Evolutionary conservation across 192 early-diverging fungal genomes (phyloP), one percentile per base, ranked within the genome.

Genomic region (Backusella mclennaniae): DNA sequence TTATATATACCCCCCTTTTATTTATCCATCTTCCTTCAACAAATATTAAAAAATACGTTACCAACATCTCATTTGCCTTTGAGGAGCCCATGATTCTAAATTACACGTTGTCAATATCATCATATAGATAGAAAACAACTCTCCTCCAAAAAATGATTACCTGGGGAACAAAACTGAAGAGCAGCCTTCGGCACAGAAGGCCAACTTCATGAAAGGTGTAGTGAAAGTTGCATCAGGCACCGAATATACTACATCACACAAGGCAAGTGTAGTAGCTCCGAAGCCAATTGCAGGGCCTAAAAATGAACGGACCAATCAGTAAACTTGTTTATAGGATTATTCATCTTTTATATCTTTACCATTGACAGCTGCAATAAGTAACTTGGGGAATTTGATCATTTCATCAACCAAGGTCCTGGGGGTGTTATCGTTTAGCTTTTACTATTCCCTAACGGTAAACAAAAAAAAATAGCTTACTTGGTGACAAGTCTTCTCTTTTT

Each of bases 151-250:
- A 56, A 56, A 1, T 6, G 11, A 56, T 21, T 56, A 56, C 53
- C 53, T 56, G 35, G 92, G 93, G 68, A 94, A 92, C 4, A 89
- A 78, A 33, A 90, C 72, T 21, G 89, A 89, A 26, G 91, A 92
- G 85, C 89, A 90, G 12, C 89, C 93, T 76, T 94, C 93, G 12
- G 89, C 92, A 72, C 91, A 92, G 73, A 93, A 90, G 12, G 15
- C 92, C 41, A 92, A 83, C 70, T 92, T 82, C 80, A 92, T 90
- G 77, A 94, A 93, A 31, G 93, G 92, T 26, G 91, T 92, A 39
- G 78, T 84, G 77, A 91, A 93, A 19, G 89, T 88, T 8, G 92
- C 90, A 19, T 89, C 80, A 44, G 89, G 88, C 11, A 86, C 81
- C 0, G 90, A 71, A 72, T 93, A 90, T 26, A 94, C 83, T 33